Evolutionary conservation across 2,329 filamentous ascomycete genomes (phyloP).

Genomic region (Apiospora marii): DNA sequence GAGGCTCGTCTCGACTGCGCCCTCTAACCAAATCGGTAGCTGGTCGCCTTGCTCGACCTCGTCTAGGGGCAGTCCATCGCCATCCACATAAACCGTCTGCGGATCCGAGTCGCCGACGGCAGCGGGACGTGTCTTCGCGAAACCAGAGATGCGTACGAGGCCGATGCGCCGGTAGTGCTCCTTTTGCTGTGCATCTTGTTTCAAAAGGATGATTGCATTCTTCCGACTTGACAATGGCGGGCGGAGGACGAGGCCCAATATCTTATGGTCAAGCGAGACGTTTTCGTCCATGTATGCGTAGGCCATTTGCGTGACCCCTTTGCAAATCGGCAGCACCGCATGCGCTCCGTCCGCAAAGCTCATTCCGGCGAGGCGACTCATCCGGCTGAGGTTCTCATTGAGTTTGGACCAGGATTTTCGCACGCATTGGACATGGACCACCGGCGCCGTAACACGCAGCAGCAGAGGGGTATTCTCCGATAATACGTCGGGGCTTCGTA

Average conservation of each 20-base stretch:
- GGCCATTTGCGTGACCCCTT: conserved; percentile 4
- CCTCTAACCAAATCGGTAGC: neutral
- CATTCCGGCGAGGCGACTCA: conserved; percentile 5
- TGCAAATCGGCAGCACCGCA: neutral
- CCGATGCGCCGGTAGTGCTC: conserved; percentile 14
- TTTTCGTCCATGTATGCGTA: conserved; percentile 6
- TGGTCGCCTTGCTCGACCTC: neutral
- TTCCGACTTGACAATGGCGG: neutral
- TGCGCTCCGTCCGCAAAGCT: neutral
- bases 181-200: neutral
- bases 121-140: neutral
- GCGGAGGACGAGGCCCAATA: conserved; percentile 11
- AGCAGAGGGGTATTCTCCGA: neutral
- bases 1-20: neutral
- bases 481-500: neutral
- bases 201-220: conserved; percentile 13
- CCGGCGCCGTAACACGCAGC: neutral
- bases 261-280: neutral
- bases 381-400: neutral
- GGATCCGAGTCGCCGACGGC: conserved; percentile 4
- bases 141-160: conserved; percentile 5
- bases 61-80: neutral
- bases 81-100: neutral
- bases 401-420: neutral
- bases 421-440: neutral